Percentiles rank a stretch among this genome's conserved stretches.
Evolutionary conservation across 1,284 basidiomycete genomes (phyloP).

Genomic region (Ganoderma lucidum): DNA sequence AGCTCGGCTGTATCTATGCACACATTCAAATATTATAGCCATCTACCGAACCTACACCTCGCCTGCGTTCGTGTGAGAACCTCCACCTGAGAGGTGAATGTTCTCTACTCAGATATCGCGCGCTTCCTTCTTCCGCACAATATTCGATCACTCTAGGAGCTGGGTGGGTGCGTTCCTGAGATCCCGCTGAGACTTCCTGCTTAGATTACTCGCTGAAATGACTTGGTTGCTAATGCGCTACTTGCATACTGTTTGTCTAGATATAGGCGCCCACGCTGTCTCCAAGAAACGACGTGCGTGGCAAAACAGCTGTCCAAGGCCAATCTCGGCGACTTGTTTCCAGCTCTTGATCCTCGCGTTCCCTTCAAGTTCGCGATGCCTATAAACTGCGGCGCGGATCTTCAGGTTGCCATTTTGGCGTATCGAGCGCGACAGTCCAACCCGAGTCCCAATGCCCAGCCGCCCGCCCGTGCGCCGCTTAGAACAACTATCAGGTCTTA

Average conservation of each 20-base stretch:
- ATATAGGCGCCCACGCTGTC: background rate
- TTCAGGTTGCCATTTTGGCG: background rate
- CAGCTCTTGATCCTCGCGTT: background rate
- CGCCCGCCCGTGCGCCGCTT: background rate
- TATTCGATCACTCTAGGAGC: background rate
- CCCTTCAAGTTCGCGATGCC: background rate
- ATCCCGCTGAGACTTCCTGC: too few relatives aligned
- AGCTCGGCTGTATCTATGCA: background rate
- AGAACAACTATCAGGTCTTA: background rate
- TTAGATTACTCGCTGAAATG: background rate
- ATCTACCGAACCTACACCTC: background rate
- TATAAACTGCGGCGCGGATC: background rate
- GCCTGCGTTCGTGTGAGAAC: background rate
- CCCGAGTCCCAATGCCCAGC: background rate
- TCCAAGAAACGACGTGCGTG: background rate
- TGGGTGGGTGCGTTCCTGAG: background rate
- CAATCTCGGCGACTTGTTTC: background rate
- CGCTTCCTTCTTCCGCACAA: background rate
- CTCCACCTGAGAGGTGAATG: background rate
- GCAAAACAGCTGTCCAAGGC: background rate
- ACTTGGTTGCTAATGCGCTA: background rate
- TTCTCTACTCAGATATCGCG: background rate
- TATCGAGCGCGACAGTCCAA: background rate
- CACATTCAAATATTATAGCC: background rate
- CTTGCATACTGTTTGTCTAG: background rate